Base-by-base conservation (phyloP, 2,329 filamentous ascomycete genomes). In the Myriangium duriaei region DNA sequence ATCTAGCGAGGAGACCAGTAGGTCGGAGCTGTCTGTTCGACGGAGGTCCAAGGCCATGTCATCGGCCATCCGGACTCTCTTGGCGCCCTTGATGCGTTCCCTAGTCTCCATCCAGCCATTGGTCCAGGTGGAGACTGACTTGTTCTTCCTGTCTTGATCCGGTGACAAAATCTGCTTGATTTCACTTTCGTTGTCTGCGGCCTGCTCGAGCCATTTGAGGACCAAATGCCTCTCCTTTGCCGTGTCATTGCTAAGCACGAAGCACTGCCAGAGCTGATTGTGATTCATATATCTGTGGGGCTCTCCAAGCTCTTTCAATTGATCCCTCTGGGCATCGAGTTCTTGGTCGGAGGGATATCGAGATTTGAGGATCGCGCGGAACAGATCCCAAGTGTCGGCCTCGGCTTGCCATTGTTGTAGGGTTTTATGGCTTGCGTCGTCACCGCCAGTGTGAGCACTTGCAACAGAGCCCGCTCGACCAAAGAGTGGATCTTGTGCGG, bases 101-200 rank as follows among this genome's bases (percentile, higher is more conserved):
- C 86, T 82, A 0, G 91, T 95, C 56, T 94, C 85, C 45, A 95
- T 74, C 83, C 87, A 95, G 29, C 88, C 88, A 55, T 86, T 78
- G 17, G 82, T 77, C 63, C 91, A 83, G 7, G 87, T 76, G 34
- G 87, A 83, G 34, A 64, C 61, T 6, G 41, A 39, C 10, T 83
- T 80, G 45, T 77, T 77, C 21, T 26, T 26, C 21, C n/a, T 26
- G n/a, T 26, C 21, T n/a, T 26, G 21, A 26, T 26, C 21, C n/a
- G 7, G 21, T 7, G 21, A 26, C 7, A n/a, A 7, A 7, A 26
- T 26, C 43, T 76, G 70, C 54, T 87, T 80, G 38, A 44, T 37
- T 43, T 60, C 55, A 5, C 87, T 69, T 40, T 88, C 79, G 37
- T 77, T 71, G 21, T 78, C 73, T 2, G 84, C 81, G 30, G 77